phyloP scores from a whole-genome alignment of 2,329 filamentous ascomycete genomes.

The Plenodomus lindquistii region DNA sequence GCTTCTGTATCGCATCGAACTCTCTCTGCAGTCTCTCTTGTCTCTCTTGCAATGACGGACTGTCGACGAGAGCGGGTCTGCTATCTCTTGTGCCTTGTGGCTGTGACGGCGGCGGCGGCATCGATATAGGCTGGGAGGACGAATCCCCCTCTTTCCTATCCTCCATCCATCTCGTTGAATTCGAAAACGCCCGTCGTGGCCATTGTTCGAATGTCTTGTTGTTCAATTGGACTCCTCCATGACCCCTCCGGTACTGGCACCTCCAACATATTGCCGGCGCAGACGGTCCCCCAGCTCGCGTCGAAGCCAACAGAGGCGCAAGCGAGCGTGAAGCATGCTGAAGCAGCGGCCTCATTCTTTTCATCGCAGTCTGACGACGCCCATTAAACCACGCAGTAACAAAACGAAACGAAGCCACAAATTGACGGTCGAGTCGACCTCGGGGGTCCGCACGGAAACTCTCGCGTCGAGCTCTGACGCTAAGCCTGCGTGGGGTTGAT shows the following conservation, averaged over 20 bases:
- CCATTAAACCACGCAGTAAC: constrained; percentile 8
- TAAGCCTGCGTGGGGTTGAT: constrained; percentile 27
- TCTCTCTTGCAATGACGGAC: constrained; percentile 16
- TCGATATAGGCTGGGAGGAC: constrained; percentile 20
- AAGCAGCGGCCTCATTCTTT: constrained; percentile 47
- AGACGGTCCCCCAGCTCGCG: background rate
- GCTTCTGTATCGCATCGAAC: constrained; percentile 14
- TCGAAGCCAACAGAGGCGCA: constrained; percentile 5
- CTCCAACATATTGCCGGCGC: constrained; percentile 30
- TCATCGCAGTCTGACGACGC: constrained; percentile 30
- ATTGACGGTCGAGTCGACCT: constrained; percentile 10
- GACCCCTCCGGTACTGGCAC: constrained; percentile 32
- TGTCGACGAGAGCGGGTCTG: constrained; percentile 8
- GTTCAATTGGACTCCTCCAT: constrained; percentile 7
- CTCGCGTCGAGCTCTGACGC: constrained; percentile 30
- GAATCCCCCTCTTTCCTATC: constrained; percentile 20
- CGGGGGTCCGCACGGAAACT: constrained; percentile 17
- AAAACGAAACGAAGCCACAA: constrained; percentile 17
- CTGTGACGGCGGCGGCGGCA: constrained; percentile 23
- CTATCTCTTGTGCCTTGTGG: constrained; percentile 10
- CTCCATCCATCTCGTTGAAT: constrained; percentile 24
- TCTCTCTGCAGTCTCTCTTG: constrained; percentile 19
- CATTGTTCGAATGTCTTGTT: constrained; percentile 1
- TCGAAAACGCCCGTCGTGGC: constrained; percentile 21
- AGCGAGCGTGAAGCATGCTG: constrained; percentile 46